Conservation (phyloP, 768 basidiomycete species). For the Mycena galopus region DNA sequence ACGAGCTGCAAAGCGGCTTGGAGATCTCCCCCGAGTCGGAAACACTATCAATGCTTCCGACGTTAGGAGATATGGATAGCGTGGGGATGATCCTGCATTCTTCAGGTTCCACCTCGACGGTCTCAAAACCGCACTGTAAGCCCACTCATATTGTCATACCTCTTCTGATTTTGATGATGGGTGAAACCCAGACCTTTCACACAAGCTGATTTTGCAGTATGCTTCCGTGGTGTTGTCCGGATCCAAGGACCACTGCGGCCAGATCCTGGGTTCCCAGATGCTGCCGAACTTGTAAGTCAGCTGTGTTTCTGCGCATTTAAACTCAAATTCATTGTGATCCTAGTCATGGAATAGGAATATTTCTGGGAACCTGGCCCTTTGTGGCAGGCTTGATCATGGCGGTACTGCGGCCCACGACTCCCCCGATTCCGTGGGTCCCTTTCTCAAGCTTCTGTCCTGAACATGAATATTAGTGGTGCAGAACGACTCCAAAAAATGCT, state of each 20-base stretch:
- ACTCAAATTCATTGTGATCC: too few species aligned
- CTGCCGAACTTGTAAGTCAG: slow-evolving; percentile 12
- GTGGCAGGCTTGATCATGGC: slow-evolving; percentile 5
- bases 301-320: not conserved
- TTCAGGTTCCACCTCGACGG: slow-evolving; percentile 25
- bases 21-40: not conserved
- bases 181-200: slow-evolving; percentile 13
- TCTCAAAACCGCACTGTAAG: slow-evolving; percentile 27
- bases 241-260: slow-evolving; percentile 19
- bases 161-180: too few species aligned
- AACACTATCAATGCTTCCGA: not conserved
- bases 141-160: not conserved
- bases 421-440: not conserved
- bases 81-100: slow-evolving; percentile 12
- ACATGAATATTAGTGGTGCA: not conserved
- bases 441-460: not conserved
- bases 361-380: slow-evolving; percentile 9
- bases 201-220: slow-evolving; percentile 20
- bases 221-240: not conserved
- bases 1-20: not conserved
- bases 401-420: not conserved
- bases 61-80: not conserved
- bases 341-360: slow-evolving; percentile 23
- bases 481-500: slow-evolving; percentile 12
- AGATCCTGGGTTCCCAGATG: not conserved